phyloP scores from a whole-genome alignment of 208 protist genomes.

The Leishmania tropica region DNA sequence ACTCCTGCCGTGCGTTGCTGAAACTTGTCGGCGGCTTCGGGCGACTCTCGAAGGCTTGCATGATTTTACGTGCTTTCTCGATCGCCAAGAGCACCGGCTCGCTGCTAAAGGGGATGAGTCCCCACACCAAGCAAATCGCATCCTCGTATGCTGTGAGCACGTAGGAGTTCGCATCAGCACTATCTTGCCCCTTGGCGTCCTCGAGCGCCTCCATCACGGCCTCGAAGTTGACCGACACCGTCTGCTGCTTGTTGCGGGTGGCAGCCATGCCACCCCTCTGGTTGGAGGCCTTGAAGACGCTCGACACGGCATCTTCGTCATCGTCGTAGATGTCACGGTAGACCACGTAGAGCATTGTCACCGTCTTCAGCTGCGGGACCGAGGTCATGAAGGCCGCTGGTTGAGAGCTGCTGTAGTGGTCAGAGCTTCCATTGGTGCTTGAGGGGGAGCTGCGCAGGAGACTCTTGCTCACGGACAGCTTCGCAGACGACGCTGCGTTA shows the following conservation, averaged over 20 bases:
- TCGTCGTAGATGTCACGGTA: conserved; percentile 52
- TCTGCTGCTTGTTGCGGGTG: conserved; percentile 33
- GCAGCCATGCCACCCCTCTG: conserved; percentile 14
- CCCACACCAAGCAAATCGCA: conserved; percentile 67
- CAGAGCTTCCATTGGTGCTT: conserved; percentile 7
- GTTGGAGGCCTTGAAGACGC: neutral
- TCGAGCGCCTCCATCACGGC: conserved; percentile 57
- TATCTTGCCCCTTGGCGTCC: conserved; percentile 31
- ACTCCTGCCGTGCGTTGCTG: conserved; percentile 33
- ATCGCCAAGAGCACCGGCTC: conserved; percentile 69
- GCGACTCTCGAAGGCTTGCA: conserved; percentile 45
- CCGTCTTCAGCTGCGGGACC: conserved; percentile 57
- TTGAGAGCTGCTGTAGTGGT: neutral
- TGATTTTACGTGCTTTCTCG: conserved; percentile 49
- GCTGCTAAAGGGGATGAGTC: conserved; percentile 57
- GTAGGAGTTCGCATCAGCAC: conserved; percentile 54
- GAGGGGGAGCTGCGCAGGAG: conserved; percentile 3
- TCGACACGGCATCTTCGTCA: neutral
- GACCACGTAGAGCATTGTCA: conserved; percentile 76
- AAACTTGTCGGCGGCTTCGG: conserved; percentile 38
- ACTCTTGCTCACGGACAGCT: conserved; percentile 17
- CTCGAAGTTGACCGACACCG: conserved; percentile 40
- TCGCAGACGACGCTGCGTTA: conserved; percentile 4
- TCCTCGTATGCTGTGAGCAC: conserved; percentile 60
- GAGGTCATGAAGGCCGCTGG: conserved; percentile 9